Base-by-base conservation (phyloP, 2,329 filamentous ascomycete genomes). In the Cordyceps tenuipes region DNA sequence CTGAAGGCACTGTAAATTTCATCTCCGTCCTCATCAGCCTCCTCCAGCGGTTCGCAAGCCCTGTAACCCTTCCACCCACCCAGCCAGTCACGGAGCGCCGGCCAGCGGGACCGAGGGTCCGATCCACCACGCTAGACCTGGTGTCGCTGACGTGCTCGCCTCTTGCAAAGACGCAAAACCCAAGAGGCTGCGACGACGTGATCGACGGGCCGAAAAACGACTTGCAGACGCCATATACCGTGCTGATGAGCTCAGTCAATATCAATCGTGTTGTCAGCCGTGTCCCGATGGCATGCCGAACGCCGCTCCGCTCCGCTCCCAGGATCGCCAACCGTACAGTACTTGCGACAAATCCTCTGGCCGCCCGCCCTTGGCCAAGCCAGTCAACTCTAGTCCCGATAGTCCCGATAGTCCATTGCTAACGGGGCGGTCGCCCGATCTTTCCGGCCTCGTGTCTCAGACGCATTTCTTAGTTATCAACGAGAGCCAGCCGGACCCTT, bases 51-150 rank as follows among this genome's bases (percentile, higher is more conserved):
- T 12, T 12, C n/a, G 17, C 15, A 2, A 13, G 31, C 31, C 36
- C 51, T 54, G 34, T 36, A 43, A 29, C 29, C 7, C 7, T 29
- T 29, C 29, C 41, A 3, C 41, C 41, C 15, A 15, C 13, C 57
- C 31, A 49, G 57, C 57, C 57, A 60, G 19, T 60, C 57, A 60
- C 50, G 50, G 39, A 50, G 57, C 44, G 31, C 57, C 57, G 48
- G 56, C 19, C 36, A 23, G 51, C 34, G 46, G 53, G 47, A 41
- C 31, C 59, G 59, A 61, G 59, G 59, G 59, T 56, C 59, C 59
- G 59, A 60, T 57, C 59, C 59, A 57, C 53, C 47, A 19, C 59
- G 48, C 59, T 61, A 61, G 59, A 60, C 57, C 57, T 49, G 29
- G 10, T 41, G 10, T 17, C 53, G 59, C 47, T 61, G 59, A 61